Percentiles rank a stretch among this genome's conserved stretches.
These are phyloP conservation scores for Phalaenopsis equestris DNA, from an alignment of 106 monocot genomes.

Conservation along the genomic window DNA sequence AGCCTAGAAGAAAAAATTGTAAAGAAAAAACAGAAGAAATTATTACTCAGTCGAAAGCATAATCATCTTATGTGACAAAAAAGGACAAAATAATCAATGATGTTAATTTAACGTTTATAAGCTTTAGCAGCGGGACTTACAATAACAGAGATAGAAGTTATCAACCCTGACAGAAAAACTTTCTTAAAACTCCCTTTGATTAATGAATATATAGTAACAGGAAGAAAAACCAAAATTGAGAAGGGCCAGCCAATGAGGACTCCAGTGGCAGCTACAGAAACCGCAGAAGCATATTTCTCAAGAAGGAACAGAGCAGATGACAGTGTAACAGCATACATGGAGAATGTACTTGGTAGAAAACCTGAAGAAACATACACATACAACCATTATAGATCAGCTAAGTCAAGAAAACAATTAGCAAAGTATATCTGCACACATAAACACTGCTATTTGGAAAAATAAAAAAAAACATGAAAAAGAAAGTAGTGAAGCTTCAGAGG, in stretches of 20 bases:
- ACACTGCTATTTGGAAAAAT: background rate
- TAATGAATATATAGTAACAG: conserved; percentile 66
- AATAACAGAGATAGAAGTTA: conserved; percentile 51
- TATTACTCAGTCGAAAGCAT: background rate
- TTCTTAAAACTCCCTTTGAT: conserved; percentile 40
- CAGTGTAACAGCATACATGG: conserved; percentile 95
- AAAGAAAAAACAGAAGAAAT: background rate
- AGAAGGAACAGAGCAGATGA: conserved; percentile 89
- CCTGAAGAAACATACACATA: conserved; percentile 32
- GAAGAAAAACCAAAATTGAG: conserved; percentile 75
- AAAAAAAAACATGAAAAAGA: background rate
- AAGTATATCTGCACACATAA: background rate
- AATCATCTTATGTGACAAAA: background rate
- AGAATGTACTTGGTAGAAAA: conserved; percentile 95
- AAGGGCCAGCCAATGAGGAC: conserved; percentile 97
- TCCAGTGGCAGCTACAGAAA: conserved; percentile 79
- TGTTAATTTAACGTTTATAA: background rate
- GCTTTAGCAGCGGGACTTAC: conserved; percentile 41
- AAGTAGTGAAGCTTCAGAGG: conserved; percentile 3
- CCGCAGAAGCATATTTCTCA: conserved; percentile 67
- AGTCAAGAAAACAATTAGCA: background rate
- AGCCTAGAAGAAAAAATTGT: conserved; percentile 31
- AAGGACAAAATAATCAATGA: background rate
- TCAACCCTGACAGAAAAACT: conserved; percentile 65
- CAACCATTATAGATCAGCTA: background rate